phyloP scores from a whole-genome alignment of 805 yeast species.

The Novakomyces olei region DNA sequence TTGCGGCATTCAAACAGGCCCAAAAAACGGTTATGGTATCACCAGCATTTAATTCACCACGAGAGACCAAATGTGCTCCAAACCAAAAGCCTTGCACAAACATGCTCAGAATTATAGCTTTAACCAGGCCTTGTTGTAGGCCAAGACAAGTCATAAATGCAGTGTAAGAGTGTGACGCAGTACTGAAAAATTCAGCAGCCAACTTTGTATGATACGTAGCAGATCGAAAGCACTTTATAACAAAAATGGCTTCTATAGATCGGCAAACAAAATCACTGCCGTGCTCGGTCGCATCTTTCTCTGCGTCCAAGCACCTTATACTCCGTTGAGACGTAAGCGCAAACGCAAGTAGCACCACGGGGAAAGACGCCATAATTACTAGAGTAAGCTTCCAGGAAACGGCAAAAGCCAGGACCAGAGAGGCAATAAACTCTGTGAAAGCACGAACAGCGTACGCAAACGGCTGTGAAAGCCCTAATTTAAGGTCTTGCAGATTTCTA shows the following conservation, averaged over 20 bases:
- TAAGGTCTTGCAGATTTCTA: too few relatives aligned
- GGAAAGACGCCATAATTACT: constrained; percentile 51
- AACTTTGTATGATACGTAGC: constrained; percentile 43
- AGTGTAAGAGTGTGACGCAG: background rate
- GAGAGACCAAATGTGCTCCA: constrained; percentile 45
- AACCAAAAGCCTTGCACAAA: constrained; percentile 88
- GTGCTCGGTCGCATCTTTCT: constrained; percentile 32
- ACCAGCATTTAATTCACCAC: constrained; percentile 30
- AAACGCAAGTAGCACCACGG: constrained; percentile 34
- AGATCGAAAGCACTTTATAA: too few relatives aligned
- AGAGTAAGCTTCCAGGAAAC: constrained; percentile 74
- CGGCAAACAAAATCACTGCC: constrained; percentile 48
- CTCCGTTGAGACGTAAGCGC: constrained; percentile 29
- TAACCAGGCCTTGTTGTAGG: constrained; percentile 37
- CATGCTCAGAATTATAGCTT: constrained; percentile 40
- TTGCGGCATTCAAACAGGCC: constrained; percentile 54
- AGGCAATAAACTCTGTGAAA: too few relatives aligned
- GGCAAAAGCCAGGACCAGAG: constrained; percentile 42
- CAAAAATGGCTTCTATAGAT: constrained; percentile 42
- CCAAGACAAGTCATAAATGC: too few relatives aligned
- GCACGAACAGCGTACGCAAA: too few relatives aligned
- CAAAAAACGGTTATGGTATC: constrained; percentile 64
- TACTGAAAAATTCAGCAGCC: constrained; percentile 24
- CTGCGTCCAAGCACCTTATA: constrained; percentile 26
- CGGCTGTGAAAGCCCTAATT: too few relatives aligned